These are phyloP conservation scores for Venturia carpophila DNA, from an alignment of 2,329 filamentous ascomycete genomes.

Conservation along the genomic window DNA sequence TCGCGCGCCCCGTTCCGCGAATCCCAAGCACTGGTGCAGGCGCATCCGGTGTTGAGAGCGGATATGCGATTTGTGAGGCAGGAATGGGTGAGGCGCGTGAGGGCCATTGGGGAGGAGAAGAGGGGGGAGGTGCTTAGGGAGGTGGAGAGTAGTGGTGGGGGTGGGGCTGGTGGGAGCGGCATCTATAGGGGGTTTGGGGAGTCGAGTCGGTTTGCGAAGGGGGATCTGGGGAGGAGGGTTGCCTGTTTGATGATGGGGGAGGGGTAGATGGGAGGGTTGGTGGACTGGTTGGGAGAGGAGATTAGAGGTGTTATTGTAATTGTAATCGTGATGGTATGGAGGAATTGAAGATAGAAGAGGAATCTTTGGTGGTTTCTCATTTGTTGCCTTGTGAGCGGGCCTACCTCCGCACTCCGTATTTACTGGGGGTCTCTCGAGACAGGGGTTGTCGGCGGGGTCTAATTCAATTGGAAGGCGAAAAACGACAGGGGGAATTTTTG, in stretches of 20 bases:
- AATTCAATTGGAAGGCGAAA: too few species aligned
- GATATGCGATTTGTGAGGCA: neutral
- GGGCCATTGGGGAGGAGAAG: conserved; percentile 12
- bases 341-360: too few species aligned
- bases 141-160: neutral
- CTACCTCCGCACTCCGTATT: neutral
- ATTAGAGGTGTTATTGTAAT: too few species aligned
- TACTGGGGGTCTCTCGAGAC: neutral
- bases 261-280: neutral
- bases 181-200: conserved; percentile 1
- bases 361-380: neutral
- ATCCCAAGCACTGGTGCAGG: neutral
- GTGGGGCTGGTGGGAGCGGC: neutral
- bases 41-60: neutral
- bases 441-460: too few species aligned
- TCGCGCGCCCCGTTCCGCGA: neutral
- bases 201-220: neutral
- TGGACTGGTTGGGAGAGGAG: too few species aligned
- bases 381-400: neutral
- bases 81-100: conserved; percentile 4
- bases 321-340: too few species aligned
- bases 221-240: neutral
- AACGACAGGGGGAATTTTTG: too few species aligned
- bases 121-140: neutral
- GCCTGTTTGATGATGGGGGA: neutral